Evolutionary conservation across 768 basidiomycete species (phyloP), one percentile per base, ranked within the genome.

Genomic region (Kwoniella mangroviensis): DNA sequence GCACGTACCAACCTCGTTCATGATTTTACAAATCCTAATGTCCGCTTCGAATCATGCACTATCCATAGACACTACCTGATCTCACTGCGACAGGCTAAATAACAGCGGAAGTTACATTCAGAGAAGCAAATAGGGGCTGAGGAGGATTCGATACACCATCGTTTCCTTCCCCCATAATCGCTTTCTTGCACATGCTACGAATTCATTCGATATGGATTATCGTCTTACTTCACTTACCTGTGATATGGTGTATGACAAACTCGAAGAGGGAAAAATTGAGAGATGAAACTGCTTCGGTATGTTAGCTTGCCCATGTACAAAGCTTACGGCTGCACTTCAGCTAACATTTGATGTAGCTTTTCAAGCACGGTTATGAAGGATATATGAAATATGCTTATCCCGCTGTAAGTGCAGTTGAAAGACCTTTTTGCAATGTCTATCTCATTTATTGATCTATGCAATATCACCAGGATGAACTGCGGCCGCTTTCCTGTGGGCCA

Each of bases 341-440:
- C 41, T 59, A 15, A 49, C 19, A 59, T 21, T 1, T 53, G 17
- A 1, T 11, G 17, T 56, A 90, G 64, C 84, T 96, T 4, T 97
- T 92, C 91, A 90, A 92, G 78, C 94, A 96, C 85, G 94, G 94
- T 0, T 97, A 90, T 78, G 83, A 92, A 76, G 89, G 88, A 75
- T 97, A 97, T 82, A 95, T 96, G 94, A 86, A 84, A 57, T 88
- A 87, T 80, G 94, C 65, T 58, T 79, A 74, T 80, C 73, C 70
- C 73, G 75, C 65, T 52, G 65, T 83, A 22, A 67, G 76, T 52
- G 10, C 34, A 22, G 24, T 9, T 52, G 12, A 17, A 7, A 22
- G 21, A 34, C 34, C 45, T 49, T 49, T 49, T 49, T 15, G 3
- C 45, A 3, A 49, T 6, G 45, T 19, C 45, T 12, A 49, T 15